Conservation (phyloP, 148 eudicot genomes). For the Rhododendron griersonianum region DNA sequence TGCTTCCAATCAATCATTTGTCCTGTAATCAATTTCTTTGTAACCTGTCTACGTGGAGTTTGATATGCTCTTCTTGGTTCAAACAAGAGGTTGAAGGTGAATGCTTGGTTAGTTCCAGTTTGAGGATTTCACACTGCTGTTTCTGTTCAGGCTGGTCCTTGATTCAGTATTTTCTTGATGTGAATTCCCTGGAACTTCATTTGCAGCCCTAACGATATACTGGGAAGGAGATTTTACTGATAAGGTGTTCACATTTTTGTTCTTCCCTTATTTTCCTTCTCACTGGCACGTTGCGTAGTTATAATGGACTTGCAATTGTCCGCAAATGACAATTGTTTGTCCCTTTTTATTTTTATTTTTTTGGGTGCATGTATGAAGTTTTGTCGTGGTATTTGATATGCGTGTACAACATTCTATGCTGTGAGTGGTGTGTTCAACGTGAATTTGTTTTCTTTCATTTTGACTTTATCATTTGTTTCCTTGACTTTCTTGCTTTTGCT, state of each 20-base stretch:
- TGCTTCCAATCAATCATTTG: neutral
- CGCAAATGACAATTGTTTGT: neutral
- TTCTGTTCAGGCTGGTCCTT: neutral
- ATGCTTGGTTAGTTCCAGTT: neutral
- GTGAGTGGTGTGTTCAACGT: neutral
- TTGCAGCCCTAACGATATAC: neutral
- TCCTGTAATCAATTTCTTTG: neutral
- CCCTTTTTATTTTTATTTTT: neutral
- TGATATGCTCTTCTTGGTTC: neutral
- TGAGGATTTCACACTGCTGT: neutral
- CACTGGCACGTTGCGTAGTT: neutral
- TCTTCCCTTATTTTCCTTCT: neutral
- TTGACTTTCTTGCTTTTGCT: slow-evolving; percentile 26
- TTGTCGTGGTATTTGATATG: neutral
- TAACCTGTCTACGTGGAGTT: neutral
- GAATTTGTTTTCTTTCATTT: neutral
- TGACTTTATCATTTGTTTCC: slow-evolving; percentile 17
- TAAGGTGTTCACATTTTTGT: neutral
- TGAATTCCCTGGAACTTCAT: neutral
- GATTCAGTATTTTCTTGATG: neutral
- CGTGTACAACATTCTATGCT: neutral
- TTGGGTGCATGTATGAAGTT: neutral
- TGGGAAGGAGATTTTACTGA: neutral
- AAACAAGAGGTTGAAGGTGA: neutral
- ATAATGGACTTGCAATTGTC: neutral